Conservation (phyloP, 805 yeast genomes). For the Yarrowia divulgata region DNA sequence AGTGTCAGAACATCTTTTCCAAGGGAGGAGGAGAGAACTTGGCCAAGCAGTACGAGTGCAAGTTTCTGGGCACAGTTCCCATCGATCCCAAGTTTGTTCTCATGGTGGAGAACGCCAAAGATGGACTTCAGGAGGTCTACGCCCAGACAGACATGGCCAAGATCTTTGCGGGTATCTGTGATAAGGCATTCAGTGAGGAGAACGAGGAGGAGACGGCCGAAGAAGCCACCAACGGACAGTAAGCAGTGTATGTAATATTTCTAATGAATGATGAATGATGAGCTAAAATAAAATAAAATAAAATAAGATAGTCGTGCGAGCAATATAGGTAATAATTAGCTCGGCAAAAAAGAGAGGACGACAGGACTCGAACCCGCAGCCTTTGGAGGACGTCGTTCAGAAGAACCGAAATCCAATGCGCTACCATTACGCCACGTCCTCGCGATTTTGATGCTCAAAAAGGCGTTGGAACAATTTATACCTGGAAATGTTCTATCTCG, state of each 20-base stretch:
- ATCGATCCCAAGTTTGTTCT: conserved; percentile 92
- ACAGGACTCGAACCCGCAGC: conserved; percentile 34
- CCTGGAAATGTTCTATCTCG: background rate
- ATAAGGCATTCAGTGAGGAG: conserved; percentile 48
- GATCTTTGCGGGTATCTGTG: conserved; percentile 58
- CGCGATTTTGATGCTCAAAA: background rate
- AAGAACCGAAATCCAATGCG: conserved; percentile 32
- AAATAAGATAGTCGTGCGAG: no score
- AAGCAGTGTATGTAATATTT: background rate
- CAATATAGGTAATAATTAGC: no score
- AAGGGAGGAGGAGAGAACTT: conserved; percentile 87
- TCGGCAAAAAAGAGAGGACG: conserved; percentile 21
- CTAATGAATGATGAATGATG: conserved; percentile 16
- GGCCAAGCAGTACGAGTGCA: conserved; percentile 66
- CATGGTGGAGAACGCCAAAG: conserved; percentile 70
- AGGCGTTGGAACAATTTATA: background rate
- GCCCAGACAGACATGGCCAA: conserved; percentile 52
- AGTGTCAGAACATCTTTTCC: conserved; percentile 85
- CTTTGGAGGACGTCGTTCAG: conserved; percentile 32
- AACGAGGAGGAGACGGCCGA: conserved; percentile 6
- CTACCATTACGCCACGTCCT: conserved; percentile 32
- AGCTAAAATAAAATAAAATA: background rate
- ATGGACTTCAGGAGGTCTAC: conserved; percentile 45
- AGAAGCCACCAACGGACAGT: background rate
- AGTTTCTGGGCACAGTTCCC: conserved; percentile 86